A percentile compares a stretch with the other conserved stretches of the same genome.
phyloP scores from a whole-genome alignment of 2,329 filamentous ascomycete genomes.

The Fusarium scirpi region DNA sequence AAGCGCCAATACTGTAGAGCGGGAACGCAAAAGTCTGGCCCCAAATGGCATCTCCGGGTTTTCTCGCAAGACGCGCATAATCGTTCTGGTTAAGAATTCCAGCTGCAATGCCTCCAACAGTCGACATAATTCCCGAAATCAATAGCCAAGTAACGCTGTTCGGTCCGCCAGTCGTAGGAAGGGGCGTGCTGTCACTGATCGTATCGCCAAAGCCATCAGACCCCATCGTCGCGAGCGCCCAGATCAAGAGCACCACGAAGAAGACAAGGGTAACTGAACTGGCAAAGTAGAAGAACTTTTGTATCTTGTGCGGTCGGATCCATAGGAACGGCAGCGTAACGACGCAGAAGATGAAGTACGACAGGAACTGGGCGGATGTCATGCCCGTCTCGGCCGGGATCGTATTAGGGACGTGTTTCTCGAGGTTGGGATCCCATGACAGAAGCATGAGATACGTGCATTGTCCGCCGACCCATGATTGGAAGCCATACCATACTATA shows the following conservation, averaged over 20 bases:
- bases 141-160: constrained; percentile 53
- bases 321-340: constrained; percentile 59
- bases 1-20: constrained; percentile 52
- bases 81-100: constrained; percentile 57
- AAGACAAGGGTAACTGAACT: constrained; percentile 56
- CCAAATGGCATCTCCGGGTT: constrained; percentile 50
- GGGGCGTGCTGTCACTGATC: constrained; percentile 38
- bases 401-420: constrained; percentile 56
- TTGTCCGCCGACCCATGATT: constrained; percentile 61
- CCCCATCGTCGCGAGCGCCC: constrained; percentile 59
- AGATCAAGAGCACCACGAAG: constrained; percentile 57
- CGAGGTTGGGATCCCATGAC: constrained; percentile 59
- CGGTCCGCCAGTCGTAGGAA: constrained; percentile 47
- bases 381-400: constrained; percentile 57
- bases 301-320: constrained; percentile 58
- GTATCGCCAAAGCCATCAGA: constrained; percentile 54
- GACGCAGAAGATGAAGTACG: constrained; percentile 59
- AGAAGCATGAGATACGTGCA: constrained; percentile 60
- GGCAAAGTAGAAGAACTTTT: constrained; percentile 57
- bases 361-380: constrained; percentile 58
- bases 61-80: constrained; percentile 52
- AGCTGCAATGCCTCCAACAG: constrained; percentile 54
- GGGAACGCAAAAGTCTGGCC: constrained; percentile 54
- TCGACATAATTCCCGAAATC: constrained; percentile 54
- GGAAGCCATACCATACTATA: constrained; percentile 55